Conservation (phyloP, 371 early-diverging fungal species). For the Catenaria anguillulae region DNA sequence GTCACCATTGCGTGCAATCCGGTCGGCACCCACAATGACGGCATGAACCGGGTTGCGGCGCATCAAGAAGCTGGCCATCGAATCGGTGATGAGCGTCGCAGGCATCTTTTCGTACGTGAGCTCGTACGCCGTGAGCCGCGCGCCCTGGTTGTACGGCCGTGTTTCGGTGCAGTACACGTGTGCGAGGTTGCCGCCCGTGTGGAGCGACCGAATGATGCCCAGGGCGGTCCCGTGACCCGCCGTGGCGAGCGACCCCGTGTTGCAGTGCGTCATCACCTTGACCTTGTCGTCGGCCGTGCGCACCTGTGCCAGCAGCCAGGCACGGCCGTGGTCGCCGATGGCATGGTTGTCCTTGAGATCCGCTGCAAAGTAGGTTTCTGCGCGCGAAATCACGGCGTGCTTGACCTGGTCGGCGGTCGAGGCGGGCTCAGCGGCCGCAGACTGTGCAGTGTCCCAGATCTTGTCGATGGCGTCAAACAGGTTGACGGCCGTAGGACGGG, state of each 20-base stretch:
- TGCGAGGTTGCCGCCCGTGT: conserved; percentile 33
- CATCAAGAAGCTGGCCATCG: conserved; percentile 74
- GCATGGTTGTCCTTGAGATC: conserved; percentile 76
- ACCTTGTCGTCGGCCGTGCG: conserved; percentile 21
- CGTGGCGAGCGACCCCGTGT: conserved; percentile 81
- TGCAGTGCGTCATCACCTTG: conserved; percentile 84
- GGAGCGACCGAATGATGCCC: conserved; percentile 65
- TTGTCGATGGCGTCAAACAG: conserved; percentile 79
- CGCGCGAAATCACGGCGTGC: conserved; percentile 2
- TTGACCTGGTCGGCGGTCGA: conserved; percentile 12
- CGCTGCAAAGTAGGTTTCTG: conserved; percentile 12
- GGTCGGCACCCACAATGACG: conserved; percentile 90
- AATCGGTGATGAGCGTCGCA: conserved; percentile 75
- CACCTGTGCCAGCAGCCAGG: conserved; percentile 28
- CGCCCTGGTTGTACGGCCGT: conserved; percentile 92
- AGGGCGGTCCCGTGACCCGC: conserved; percentile 75
- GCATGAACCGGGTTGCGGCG: conserved; percentile 47
- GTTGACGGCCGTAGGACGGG: conserved; percentile 93
- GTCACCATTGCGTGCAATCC: conserved; percentile 91
- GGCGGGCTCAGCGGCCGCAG: conserved; percentile 13
- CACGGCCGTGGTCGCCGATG: conserved; percentile 72
- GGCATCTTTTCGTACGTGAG: conserved; percentile 83
- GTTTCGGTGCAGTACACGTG: conserved; percentile 92
- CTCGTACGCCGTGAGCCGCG: conserved; percentile 87
- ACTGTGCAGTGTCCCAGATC: conserved; percentile 34